Base-by-base conservation (phyloP, 1,284 basidiomycete species). In the Cutaneotrichosporon cyanovorans region DNA sequence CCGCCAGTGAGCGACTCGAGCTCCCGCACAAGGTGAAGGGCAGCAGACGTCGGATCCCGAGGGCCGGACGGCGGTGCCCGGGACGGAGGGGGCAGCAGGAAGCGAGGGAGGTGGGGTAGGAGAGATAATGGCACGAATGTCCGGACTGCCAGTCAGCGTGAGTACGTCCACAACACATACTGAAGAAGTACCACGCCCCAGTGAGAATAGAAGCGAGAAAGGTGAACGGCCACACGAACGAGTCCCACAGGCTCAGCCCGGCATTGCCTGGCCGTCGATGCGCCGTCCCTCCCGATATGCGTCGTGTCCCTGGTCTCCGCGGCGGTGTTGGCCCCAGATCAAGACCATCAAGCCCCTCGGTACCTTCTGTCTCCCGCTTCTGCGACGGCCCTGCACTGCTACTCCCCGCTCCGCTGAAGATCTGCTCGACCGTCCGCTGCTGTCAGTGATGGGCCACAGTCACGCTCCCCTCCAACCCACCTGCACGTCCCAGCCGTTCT, bases 401-500 rank as follows among this genome's bases (percentile, higher is more conserved):
- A 14, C 10, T 36, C 1, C 47, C 28, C 4, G 42, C 45, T 8
- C 57, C 45, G 1, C 60, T 48, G 48, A 66, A 66, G 42, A 66
- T 66, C 42, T 62, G 63, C 42, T 66, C 62, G 25, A 63, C 53
- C 3, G 59, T 60, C 14, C 45, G 56, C 66, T 63, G 50, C 10
- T 7, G 39, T 36, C 35, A 45, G 48, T 20, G 11, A 34, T 28
- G 7, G 3, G 18, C 21, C 5, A n/a, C n/a, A n/a, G n/a, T n/a
- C n/a, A n/a, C n/a, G n/a, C 15, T n/a, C 25, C 9, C 8, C 25
- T 11, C 23, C 2, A 20, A 57, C 66, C 39, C 16, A 71, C 71
- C 58, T 72, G 63, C 7, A 73, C 61, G 50, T 73, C 60, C 64
- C 65, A 73, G 7, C 61, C 63, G 37, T 63, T 63, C 44, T 72